A percentile compares a stretch with the other conserved stretches of the same genome.
These are phyloP conservation scores for Toxicodendron radicans DNA, from an alignment of 345 rosid genomes.

Conservation along the genomic window DNA sequence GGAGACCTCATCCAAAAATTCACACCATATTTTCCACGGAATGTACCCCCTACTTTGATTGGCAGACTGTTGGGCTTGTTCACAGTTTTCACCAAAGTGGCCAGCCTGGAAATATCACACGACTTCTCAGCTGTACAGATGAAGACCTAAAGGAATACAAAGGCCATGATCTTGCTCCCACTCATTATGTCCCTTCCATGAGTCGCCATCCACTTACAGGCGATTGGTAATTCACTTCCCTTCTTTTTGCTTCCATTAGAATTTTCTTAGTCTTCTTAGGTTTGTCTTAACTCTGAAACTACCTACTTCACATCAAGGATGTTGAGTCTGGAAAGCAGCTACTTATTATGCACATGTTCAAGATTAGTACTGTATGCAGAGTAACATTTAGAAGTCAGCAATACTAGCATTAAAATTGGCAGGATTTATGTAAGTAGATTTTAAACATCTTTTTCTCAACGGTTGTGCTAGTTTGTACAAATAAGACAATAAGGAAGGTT, in stretches of 20 bases:
- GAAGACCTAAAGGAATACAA: conserved; percentile 69
- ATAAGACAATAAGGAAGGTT: background rate
- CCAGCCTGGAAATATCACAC: conserved; percentile 90
- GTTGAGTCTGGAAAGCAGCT: background rate
- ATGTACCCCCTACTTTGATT: conserved; percentile 89
- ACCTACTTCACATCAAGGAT: background rate
- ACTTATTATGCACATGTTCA: background rate
- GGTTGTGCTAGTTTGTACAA: background rate
- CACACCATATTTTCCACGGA: conserved; percentile 95
- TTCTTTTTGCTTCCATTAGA: background rate
- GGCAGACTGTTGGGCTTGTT: conserved; percentile 97
- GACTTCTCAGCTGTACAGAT: conserved; percentile 96
- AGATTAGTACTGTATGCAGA: conserved; percentile 1
- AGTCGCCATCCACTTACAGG: conserved; percentile 94
- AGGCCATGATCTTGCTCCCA: conserved; percentile 94
- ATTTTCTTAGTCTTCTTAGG: background rate
- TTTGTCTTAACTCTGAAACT: background rate
- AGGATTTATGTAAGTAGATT: background rate
- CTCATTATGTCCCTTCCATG: conserved; percentile 98
- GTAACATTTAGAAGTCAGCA: background rate
- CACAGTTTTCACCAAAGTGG: conserved; percentile 92
- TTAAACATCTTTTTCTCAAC: background rate
- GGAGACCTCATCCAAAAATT: conserved; percentile 63
- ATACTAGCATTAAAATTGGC: background rate
- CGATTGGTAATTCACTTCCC: conserved; percentile 68